Percentiles rank a stretch among this genome's conserved stretches.
Conservation (phyloP, 2,329 filamentous ascomycete genomes). For the Colletotrichum trifolii region DNA sequence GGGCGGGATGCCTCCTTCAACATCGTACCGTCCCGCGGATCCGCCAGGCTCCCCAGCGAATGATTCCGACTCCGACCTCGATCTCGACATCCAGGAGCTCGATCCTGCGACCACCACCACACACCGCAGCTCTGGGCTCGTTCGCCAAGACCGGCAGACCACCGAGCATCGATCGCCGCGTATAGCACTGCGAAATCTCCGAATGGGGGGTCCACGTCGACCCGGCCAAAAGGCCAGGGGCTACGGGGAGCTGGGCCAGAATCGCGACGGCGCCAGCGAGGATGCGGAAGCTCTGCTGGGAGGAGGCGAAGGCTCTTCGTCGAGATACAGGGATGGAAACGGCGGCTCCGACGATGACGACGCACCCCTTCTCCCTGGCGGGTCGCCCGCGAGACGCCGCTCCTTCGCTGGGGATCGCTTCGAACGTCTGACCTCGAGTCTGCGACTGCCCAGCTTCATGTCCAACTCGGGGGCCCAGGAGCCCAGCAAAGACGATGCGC, state of each 20-base stretch:
- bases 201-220: conserved; percentile 72
- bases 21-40: conserved; percentile 64
- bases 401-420: conserved; percentile 55
- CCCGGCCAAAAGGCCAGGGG: conserved; percentile 64
- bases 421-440: conserved; percentile 59
- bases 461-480: conserved; percentile 50
- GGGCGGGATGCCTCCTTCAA: conserved; percentile 68
- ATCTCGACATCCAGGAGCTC: conserved; percentile 83
- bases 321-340: conserved; percentile 70
- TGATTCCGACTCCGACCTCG: conserved; percentile 82
- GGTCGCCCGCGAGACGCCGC: conserved; percentile 46
- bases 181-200: conserved; percentile 78
- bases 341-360: conserved; percentile 71
- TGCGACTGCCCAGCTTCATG: conserved; percentile 77
- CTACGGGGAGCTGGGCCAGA: conserved; percentile 70
- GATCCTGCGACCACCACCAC: conserved; percentile 65
- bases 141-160: conserved; percentile 63
- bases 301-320: conserved; percentile 65
- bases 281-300: conserved; percentile 76
- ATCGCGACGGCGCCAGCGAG: conserved; percentile 68
- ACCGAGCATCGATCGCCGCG: conserved; percentile 60
- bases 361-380: conserved; percentile 73
- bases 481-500: conserved; percentile 53
- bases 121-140: conserved; percentile 42
- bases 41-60: conserved; percentile 72